Percentiles rank a stretch among this genome's conserved stretches.
Conservation (phyloP, 2,329 filamentous ascomycete genomes). For the Zymoseptoria ardabiliae region DNA sequence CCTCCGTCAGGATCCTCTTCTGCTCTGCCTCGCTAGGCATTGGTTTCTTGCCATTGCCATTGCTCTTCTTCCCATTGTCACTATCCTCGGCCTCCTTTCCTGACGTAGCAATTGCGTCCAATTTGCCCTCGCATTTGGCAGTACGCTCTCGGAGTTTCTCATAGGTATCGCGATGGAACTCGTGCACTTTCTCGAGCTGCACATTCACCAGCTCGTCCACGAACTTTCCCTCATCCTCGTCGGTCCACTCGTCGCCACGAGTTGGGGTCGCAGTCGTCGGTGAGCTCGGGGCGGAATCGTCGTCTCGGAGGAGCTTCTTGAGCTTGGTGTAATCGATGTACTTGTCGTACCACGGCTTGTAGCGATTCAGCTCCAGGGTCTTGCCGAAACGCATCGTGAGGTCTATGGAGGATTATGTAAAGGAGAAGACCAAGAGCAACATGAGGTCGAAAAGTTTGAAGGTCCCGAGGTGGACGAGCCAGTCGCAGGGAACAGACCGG, state of each 20-base stretch:
- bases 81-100: conserved; percentile 23
- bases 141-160: conserved; percentile 75
- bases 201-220: conserved; percentile 92
- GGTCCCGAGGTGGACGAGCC: not conserved
- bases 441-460: not conserved
- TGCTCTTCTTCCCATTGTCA: conserved; percentile 20
- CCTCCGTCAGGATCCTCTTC: conserved; percentile 55
- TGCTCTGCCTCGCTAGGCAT: conserved; percentile 35
- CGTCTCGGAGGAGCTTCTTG: conserved; percentile 79
- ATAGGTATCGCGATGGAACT: conserved; percentile 78
- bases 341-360: conserved; percentile 81
- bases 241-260: conserved; percentile 66
- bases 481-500: not conserved
- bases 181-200: conserved; percentile 88
- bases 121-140: conserved; percentile 57
- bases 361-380: conserved; percentile 71
- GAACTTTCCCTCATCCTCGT: conserved; percentile 87
- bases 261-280: conserved; percentile 46
- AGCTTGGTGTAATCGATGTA: conserved; percentile 96
- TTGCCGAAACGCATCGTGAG: conserved; percentile 79
- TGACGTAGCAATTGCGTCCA: conserved; percentile 49
- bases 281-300: conserved; percentile 34
- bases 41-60: conserved; percentile 30
- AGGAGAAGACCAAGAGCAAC: not conserved
- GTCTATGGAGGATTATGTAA: not conserved